Evolutionary conservation across 768 basidiomycete species (phyloP).

Genomic region (Phanerodontia chrysosporium): DNA sequence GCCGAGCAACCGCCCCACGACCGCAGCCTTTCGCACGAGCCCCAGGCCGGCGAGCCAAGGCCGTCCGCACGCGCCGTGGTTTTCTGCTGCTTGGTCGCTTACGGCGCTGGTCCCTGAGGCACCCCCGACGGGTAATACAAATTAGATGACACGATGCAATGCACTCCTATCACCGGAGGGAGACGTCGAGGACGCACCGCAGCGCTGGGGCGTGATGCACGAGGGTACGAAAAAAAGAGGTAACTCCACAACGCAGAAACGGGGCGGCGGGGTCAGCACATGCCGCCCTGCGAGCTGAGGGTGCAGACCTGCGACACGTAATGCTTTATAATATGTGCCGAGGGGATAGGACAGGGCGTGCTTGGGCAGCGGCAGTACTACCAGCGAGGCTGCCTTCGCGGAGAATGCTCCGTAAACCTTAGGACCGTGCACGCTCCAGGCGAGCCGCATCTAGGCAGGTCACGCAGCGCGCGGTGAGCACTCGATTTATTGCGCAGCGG

Average conservation of each 20-base stretch:
- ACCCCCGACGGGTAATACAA: background rate
- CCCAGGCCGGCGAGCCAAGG: too few relatives aligned
- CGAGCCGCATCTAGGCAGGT: too few relatives aligned
- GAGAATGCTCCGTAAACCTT: too few relatives aligned
- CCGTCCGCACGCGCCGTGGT: too few relatives aligned
- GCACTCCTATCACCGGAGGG: background rate
- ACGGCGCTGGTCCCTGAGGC: background rate
- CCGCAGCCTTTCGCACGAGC: too few relatives aligned
- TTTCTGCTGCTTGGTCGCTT: background rate
- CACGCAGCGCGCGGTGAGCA: too few relatives aligned
- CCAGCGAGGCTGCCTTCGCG: background rate
- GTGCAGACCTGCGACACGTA: background rate
- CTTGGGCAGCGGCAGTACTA: background rate
- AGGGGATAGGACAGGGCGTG: background rate
- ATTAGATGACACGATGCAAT: background rate
- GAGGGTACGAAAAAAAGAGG: background rate
- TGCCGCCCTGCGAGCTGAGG: background rate
- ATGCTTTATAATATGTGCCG: background rate
- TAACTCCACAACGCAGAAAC: constrained; percentile 9
- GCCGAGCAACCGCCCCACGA: too few relatives aligned
- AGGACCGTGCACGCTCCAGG: too few relatives aligned
- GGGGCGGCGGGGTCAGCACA: constrained; percentile 5
- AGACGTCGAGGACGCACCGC: background rate
- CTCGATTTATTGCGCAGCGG: too few relatives aligned
- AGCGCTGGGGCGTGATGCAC: background rate